These are phyloP conservation scores for Acmispon strigosus DNA, from an alignment of 306 rosid species.

Conservation along the genomic window DNA sequence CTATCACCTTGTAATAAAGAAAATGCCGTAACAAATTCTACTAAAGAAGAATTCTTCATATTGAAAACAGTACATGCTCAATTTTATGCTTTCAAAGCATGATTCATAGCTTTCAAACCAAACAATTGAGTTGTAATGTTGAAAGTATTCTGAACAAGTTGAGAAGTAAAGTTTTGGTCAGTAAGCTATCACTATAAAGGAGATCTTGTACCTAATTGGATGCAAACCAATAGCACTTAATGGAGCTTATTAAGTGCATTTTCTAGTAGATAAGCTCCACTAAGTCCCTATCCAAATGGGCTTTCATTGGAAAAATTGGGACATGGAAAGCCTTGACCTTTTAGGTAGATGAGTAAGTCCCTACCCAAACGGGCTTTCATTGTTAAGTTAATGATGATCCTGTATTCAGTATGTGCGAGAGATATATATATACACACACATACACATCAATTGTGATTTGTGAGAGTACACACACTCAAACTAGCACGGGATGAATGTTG, in stretches of 20 bases:
- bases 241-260: too few relatives aligned
- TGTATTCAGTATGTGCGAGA: background rate
- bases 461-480: background rate
- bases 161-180: background rate
- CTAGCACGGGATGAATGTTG: background rate
- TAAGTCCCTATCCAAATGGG: too few relatives aligned
- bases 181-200: background rate
- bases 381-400: background rate
- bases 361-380: too few relatives aligned
- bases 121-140: background rate
- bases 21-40: background rate
- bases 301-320: background rate
- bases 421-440: background rate
- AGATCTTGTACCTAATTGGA: too few relatives aligned
- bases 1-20: background rate
- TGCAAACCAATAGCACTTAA: too few relatives aligned
- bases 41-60: background rate
- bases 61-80: background rate
- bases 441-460: too few relatives aligned
- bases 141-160: background rate
- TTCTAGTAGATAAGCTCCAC: too few relatives aligned
- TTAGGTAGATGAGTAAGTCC: background rate
- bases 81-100: background rate
- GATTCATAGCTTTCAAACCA: background rate
- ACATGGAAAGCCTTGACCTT: background rate